These are phyloP conservation scores for Neurospora sp. DNA, from an alignment of 2,329 filamentous ascomycete species.

Conservation along the genomic window DNA sequence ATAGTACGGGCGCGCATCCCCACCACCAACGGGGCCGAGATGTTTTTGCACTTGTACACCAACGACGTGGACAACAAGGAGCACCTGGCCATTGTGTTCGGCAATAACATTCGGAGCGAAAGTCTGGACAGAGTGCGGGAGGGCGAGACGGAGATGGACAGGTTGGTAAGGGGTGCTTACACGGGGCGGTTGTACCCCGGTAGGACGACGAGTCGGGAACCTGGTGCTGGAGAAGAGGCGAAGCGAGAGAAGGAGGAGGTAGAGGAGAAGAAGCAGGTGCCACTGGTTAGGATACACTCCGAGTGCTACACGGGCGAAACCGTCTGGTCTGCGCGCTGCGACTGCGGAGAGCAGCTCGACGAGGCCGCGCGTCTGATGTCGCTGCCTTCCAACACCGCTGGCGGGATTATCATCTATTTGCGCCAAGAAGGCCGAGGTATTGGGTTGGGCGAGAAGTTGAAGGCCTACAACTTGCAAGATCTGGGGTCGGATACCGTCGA, in stretches of 20 bases:
- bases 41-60: slow-evolving; percentile 92
- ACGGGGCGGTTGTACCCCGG: slow-evolving; percentile 80
- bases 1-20: slow-evolving; percentile 91
- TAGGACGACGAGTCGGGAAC: slow-evolving; percentile 61
- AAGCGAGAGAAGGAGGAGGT: slow-evolving; percentile 3
- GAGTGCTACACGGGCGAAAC: slow-evolving; percentile 99
- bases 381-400: slow-evolving; percentile 49
- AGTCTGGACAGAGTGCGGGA: slow-evolving; percentile 61
- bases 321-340: slow-evolving; percentile 93
- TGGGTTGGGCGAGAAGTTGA: slow-evolving; percentile 87
- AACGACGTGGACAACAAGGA: slow-evolving; percentile 94
- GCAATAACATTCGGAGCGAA: slow-evolving; percentile 67
- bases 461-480: slow-evolving; percentile 96
- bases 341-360: slow-evolving; percentile 95
- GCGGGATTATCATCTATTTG: slow-evolving; percentile 90
- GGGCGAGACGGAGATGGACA: slow-evolving; percentile 77
- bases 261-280: slow-evolving; percentile 6
- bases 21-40: slow-evolving; percentile 82
- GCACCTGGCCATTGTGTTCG: slow-evolving; percentile 94
- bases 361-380: slow-evolving; percentile 93
- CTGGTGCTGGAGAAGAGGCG: slow-evolving; percentile 5
- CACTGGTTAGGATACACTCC: slow-evolving; percentile 87
- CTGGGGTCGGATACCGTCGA: slow-evolving; percentile 96
- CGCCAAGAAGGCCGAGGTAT: slow-evolving; percentile 95
- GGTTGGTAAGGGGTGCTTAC: slow-evolving; percentile 93